Evolutionary conservation across 441 rosid species (phyloP).

Genomic region (Syzygium malaccense): DNA sequence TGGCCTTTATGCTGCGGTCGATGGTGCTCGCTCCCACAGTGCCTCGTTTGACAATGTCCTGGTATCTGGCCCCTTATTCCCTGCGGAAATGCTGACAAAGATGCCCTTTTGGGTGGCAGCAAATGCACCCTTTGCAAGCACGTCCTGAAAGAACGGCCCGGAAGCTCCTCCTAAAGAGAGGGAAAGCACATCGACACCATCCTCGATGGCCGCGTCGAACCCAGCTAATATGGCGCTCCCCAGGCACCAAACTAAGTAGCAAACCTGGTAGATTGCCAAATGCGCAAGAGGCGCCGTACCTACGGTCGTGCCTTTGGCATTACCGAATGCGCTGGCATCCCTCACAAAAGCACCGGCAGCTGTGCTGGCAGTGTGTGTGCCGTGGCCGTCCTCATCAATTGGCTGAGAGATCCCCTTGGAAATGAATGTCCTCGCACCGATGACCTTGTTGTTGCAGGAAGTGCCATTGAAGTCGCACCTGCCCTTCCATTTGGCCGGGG

Average conservation of each 20-base stretch:
- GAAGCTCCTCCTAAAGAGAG: neutral
- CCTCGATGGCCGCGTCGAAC: neutral
- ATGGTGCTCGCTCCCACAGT: neutral
- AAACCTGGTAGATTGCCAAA: neutral
- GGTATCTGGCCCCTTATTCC: neutral
- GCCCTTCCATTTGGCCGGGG: neutral
- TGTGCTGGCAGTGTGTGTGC: neutral
- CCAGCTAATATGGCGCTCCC: neutral
- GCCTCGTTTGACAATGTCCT: neutral
- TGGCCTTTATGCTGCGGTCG: neutral
- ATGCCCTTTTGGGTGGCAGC: neutral
- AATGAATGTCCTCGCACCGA: accelerated
- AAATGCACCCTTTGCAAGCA: neutral
- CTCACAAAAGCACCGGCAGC: neutral
- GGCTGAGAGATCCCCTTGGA: accelerated
- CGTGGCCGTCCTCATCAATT: neutral
- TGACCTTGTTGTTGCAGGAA: neutral
- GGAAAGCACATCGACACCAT: neutral
- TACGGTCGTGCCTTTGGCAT: neutral
- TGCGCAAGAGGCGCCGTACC: neutral
- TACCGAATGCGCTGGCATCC: neutral
- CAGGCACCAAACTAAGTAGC: accelerated
- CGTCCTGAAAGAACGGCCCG: accelerated
- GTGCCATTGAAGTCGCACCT: neutral
- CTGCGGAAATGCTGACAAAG: neutral